These are phyloP conservation scores for Penicillium bovifimosum DNA, from an alignment of 495 filamentous ascomycete genomes.

Conservation along the genomic window DNA sequence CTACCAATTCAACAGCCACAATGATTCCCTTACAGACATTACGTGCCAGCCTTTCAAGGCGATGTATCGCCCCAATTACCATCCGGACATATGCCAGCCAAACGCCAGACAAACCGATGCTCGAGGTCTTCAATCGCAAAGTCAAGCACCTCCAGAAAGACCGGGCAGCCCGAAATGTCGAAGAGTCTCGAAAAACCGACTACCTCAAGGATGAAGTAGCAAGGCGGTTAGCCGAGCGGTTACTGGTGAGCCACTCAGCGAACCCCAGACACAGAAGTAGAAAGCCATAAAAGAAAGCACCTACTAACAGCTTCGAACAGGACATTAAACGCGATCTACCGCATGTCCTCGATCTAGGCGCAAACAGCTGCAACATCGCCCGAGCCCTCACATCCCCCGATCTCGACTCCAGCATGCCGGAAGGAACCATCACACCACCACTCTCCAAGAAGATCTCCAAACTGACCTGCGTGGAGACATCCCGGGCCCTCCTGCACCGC, in stretches of 20 bases:
- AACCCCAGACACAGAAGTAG: neutral
- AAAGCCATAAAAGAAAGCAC: neutral
- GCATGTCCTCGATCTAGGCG: constrained; percentile 85
- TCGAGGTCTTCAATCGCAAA: constrained; percentile 86
- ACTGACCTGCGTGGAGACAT: constrained; percentile 77
- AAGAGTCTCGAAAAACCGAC: constrained; percentile 71
- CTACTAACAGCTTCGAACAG: constrained; percentile 37
- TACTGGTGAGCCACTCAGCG: constrained; percentile 54
- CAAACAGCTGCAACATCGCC: constrained; percentile 93
- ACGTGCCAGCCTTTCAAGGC: constrained; percentile 19
- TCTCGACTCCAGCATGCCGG: constrained; percentile 45
- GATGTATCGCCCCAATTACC: constrained; percentile 10
- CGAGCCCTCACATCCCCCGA: constrained; percentile 65
- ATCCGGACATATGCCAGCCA: constrained; percentile 66
- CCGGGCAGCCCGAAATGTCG: constrained; percentile 65
- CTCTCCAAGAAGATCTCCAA: constrained; percentile 61
- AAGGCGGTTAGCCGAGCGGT: constrained; percentile 72
- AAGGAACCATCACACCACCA: constrained; percentile 51
- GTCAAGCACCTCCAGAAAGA: constrained; percentile 89
- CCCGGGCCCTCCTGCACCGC: constrained; percentile 69
- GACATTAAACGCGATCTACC: constrained; percentile 88
- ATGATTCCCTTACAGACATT: constrained; percentile 29
- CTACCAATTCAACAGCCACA: constrained; percentile 1
- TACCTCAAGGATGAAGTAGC: constrained; percentile 93
- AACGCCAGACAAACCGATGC: constrained; percentile 64